These are phyloP conservation scores for Acorus gramineus DNA, from an alignment of 106 monocot genomes.

Conservation along the genomic window DNA sequence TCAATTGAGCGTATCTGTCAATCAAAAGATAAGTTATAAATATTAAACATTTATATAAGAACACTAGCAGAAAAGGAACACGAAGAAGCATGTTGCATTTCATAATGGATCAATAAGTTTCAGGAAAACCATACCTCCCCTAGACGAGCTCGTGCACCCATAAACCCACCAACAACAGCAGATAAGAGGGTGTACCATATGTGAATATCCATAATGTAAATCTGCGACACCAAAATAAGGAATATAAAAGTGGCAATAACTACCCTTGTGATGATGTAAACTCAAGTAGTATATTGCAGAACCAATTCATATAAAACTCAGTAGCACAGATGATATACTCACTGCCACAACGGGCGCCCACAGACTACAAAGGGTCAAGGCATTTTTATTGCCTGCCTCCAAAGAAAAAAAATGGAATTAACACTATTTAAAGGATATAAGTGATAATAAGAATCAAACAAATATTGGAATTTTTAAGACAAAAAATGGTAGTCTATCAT, in stretches of 20 bases:
- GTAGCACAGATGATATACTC: conserved; percentile 15
- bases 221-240: conserved; percentile 23
- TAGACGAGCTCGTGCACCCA: conserved; percentile 83
- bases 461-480: no score
- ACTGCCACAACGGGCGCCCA: conserved; percentile 97
- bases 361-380: conserved; percentile 75
- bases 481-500: no score
- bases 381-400: conserved; percentile 74
- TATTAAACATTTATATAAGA: not conserved
- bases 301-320: not conserved
- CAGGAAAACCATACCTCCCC: conserved; percentile 57
- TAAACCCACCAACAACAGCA: conserved; percentile 84
- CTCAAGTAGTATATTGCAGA: no score
- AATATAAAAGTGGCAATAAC: conserved; percentile 1
- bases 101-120: not conserved
- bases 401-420: conserved; percentile 9
- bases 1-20: conserved; percentile 80
- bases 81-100: no score
- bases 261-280: not conserved
- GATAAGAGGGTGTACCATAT: conserved; percentile 87
- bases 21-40: not conserved
- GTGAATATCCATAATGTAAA: conserved; percentile 92
- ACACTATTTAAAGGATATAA: not conserved
- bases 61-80: no score
- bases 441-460: not conserved